Base-by-base conservation (phyloP, 352 stramenopile species). In the Thalassiosira livingstoniorum region DNA sequence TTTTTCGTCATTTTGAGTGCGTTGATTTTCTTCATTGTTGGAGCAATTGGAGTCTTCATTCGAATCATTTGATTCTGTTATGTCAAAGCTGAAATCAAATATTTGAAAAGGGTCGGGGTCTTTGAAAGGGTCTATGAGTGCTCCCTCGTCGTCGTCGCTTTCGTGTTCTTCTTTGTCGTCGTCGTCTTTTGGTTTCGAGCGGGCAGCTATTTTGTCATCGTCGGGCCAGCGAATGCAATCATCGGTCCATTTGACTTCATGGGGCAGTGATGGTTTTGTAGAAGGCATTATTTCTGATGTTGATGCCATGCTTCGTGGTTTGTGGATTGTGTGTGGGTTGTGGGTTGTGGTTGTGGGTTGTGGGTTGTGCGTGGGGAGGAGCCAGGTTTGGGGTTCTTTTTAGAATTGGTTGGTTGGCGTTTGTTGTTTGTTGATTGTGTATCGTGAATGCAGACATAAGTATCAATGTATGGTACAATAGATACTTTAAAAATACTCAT, bases 161-260 rank as follows among this genome's bases (percentile, higher is more conserved):
- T 68, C 29, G 31, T 80, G 45, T 27, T 73, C 11, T 29, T 27
- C 2, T 39, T n/a, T 31, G 10, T 65, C 32, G 21, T 62, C 62
- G n/a, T 60, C 43, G 23, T 43, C 39, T 2, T 58, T 32, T 43
- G 64, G 53, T 25, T 64, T 68, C 18, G 77, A 39, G 18, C 42
- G 53, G n/a, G n/a, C n/a, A n/a, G n/a, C n/a, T n/a, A n/a, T n/a
- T 45, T 80, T 21, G 5, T 83, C 75, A 61, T 86, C 80, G 23
- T 76, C 62, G 4, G 47, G 27, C 88, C 88, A 92, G 78, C 86
- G 69, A 29, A 91, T 90, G 21, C 45, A 47, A 62, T 86, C 81
- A 58, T 92, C 88, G 31, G 80, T 92, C 88, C 88, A 92, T 62
- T 75, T 34, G 5, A 77, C 79, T 78, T 92, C 86, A 34, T 58